Conservation (phyloP, 192 early-diverging fungal genomes). For the Cladochytrium replicatum region DNA sequence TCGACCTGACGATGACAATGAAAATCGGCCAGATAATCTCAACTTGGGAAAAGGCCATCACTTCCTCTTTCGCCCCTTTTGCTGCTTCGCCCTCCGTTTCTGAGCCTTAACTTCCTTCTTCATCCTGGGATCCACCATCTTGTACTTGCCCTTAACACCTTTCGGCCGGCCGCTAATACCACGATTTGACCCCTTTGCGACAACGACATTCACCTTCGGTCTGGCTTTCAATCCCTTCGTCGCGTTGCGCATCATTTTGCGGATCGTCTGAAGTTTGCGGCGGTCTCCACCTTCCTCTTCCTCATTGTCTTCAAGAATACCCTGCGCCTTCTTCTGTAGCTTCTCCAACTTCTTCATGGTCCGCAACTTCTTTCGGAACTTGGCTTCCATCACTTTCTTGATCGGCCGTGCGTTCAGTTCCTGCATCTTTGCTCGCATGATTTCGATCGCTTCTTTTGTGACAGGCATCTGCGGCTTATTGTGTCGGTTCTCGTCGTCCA, state of each 20-base stretch:
- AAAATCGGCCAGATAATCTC: too few relatives aligned
- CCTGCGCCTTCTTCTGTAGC: slow-evolving; percentile 79
- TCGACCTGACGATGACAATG: too few relatives aligned
- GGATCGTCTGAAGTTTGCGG: slow-evolving; percentile 71
- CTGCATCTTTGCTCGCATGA: slow-evolving; percentile 70
- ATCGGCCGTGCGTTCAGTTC: slow-evolving; percentile 95
- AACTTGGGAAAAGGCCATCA: too few relatives aligned
- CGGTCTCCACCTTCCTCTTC: slow-evolving; percentile 83
- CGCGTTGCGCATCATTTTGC: slow-evolving; percentile 71
- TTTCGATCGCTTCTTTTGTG: slow-evolving; percentile 91
- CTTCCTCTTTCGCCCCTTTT: slow-evolving; percentile 33
- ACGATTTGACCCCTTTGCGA: slow-evolving; percentile 72
- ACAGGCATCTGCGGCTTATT: slow-evolving; percentile 84
- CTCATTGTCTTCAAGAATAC: slow-evolving; percentile 71
- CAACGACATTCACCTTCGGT: slow-evolving; percentile 77
- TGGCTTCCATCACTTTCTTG: slow-evolving; percentile 98
- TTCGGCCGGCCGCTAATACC: slow-evolving; percentile 85
- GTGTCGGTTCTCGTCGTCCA: slow-evolving; percentile 81
- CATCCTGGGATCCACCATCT: slow-evolving; percentile 95
- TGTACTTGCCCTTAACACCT: slow-evolving; percentile 93
- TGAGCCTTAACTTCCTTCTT: slow-evolving; percentile 86
- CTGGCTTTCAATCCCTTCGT: slow-evolving; percentile 61
- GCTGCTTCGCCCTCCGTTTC: slow-evolving; percentile 62
- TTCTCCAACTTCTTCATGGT: slow-evolving; percentile 64
- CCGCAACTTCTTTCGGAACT: slow-evolving; percentile 88